phyloP scores from a whole-genome alignment of 306 rosid species.

The Begonia masoniana region DNA sequence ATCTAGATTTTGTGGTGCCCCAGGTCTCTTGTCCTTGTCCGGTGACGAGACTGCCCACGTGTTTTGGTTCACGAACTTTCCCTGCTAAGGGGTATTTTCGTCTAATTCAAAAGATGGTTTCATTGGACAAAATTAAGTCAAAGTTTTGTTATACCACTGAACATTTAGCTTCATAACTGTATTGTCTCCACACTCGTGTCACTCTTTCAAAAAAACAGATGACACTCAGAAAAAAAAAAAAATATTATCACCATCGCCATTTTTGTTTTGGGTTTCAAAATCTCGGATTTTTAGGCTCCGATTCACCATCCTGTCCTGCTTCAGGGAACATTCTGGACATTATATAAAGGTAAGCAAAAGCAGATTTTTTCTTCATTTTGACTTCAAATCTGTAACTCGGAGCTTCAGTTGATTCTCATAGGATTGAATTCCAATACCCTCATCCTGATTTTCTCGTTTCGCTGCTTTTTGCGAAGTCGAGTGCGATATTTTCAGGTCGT shows the following conservation, averaged over 20 bases:
- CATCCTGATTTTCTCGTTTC: background rate
- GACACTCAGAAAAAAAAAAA: background rate
- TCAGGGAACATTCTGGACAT: background rate
- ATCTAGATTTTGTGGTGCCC: too few relatives aligned
- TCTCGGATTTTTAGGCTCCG: conserved; percentile 8
- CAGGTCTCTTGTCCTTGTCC: too few relatives aligned
- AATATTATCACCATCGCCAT: background rate
- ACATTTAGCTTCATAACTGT: conserved; percentile 18
- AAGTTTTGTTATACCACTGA: conserved; percentile 20
- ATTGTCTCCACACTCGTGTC: conserved; percentile 77
- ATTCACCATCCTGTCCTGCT: conserved; percentile 5
- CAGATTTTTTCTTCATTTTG: background rate
- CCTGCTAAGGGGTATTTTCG: conserved; percentile 6
- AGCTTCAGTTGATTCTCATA: background rate
- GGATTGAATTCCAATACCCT: background rate
- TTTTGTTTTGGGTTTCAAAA: background rate
- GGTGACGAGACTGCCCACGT: too few relatives aligned
- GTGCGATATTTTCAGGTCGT: too few relatives aligned
- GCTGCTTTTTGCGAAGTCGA: too few relatives aligned
- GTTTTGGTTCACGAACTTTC: too few relatives aligned
- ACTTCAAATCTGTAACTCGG: background rate
- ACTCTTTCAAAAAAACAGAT: conserved; percentile 21
- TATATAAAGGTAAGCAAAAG: too few relatives aligned
- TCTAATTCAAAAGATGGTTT: background rate
- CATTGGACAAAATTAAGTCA: conserved; percentile 9